Percentiles rank a stretch among this genome's conserved stretches.
phyloP scores from a whole-genome alignment of 345 rosid species.

The Eutrema japonicum region DNA sequence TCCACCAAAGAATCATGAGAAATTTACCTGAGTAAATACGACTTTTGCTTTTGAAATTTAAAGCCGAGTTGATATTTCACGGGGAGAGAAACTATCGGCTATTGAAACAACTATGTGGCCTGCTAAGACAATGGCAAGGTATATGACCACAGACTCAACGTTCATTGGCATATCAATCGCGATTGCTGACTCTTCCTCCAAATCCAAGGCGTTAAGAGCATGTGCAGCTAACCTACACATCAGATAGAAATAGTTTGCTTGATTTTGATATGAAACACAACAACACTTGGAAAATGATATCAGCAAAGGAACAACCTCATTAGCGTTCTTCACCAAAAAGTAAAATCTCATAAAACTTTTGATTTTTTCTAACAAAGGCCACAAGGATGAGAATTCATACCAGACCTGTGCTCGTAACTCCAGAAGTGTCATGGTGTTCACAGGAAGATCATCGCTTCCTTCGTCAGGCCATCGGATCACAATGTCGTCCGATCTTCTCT shows the following conservation, averaged over 20 bases:
- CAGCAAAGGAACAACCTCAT: background rate
- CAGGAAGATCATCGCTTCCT: constrained; percentile 74
- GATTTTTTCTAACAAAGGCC: background rate
- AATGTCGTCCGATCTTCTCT: constrained; percentile 62
- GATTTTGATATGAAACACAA: background rate
- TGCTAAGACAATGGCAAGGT: constrained; percentile 87
- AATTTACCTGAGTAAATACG: constrained; percentile 84
- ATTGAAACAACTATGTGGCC: constrained; percentile 92
- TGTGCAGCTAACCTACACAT: constrained; percentile 75
- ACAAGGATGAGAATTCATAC: constrained; percentile 53
- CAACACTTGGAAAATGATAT: background rate
- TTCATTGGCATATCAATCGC: constrained; percentile 98
- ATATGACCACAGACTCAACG: constrained; percentile 81
- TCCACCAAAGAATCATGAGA: constrained; percentile 1
- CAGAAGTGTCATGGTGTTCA: constrained; percentile 67
- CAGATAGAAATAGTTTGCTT: constrained; percentile 5
- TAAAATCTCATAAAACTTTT: background rate
- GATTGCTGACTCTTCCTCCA: constrained; percentile 78
- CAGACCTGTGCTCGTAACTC: constrained; percentile 81
- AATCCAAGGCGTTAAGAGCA: constrained; percentile 66
- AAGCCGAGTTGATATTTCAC: constrained; percentile 88
- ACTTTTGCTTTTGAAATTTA: constrained; percentile 84
- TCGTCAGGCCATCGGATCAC: constrained; percentile 84
- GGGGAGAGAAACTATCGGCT: constrained; percentile 91
- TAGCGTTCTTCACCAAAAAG: constrained; percentile 8